Percentiles rank a stretch among this genome's conserved stretches.
These are phyloP conservation scores for Tolypocladium paradoxum DNA, from an alignment of 2,329 filamentous ascomycete species.

Conservation along the genomic window DNA sequence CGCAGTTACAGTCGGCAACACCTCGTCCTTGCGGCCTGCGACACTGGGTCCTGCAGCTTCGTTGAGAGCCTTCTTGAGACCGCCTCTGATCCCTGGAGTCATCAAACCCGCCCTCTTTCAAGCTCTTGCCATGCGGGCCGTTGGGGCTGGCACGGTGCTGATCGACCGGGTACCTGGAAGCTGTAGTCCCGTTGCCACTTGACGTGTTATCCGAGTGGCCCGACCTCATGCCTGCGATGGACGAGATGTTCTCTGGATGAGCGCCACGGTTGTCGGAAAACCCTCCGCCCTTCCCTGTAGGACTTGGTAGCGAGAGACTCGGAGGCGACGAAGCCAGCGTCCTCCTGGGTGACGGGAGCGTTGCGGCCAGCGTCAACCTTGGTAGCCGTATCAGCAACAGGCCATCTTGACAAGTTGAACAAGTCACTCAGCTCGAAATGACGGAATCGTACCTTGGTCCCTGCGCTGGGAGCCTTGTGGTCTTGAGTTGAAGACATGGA, in stretches of 20 bases:
- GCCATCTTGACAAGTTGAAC: background rate
- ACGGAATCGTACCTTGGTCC: slow-evolving; percentile 6
- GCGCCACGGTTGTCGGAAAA: slow-evolving; percentile 51
- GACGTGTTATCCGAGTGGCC: slow-evolving; percentile 3
- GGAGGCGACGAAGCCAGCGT: slow-evolving; percentile 49
- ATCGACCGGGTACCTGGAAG: slow-evolving; percentile 27
- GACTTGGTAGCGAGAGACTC: slow-evolving; percentile 74
- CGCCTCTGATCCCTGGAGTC: slow-evolving; percentile 21
- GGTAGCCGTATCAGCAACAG: background rate
- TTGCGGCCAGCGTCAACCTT: slow-evolving; percentile 36
- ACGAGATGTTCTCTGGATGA: slow-evolving; percentile 10
- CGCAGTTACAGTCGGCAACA: slow-evolving; percentile 13
- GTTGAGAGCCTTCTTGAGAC: slow-evolving; percentile 25
- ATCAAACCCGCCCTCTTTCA: slow-evolving; percentile 27
- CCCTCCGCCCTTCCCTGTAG: slow-evolving; percentile 41
- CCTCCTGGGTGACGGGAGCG: slow-evolving; percentile 45
- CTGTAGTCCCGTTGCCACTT: slow-evolving; percentile 12
- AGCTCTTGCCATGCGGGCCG: slow-evolving; percentile 33
- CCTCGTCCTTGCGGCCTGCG: slow-evolving; percentile 14
- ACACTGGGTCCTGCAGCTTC: slow-evolving; percentile 12
- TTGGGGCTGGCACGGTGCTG: slow-evolving; percentile 18
- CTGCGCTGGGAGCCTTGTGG: slow-evolving; percentile 6
- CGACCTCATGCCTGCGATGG: background rate
- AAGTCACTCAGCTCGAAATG: background rate
- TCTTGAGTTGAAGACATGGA: slow-evolving; percentile 1